Conservation (phyloP, 2,329 filamentous ascomycete genomes). For the Xylariaceae sp. region DNA sequence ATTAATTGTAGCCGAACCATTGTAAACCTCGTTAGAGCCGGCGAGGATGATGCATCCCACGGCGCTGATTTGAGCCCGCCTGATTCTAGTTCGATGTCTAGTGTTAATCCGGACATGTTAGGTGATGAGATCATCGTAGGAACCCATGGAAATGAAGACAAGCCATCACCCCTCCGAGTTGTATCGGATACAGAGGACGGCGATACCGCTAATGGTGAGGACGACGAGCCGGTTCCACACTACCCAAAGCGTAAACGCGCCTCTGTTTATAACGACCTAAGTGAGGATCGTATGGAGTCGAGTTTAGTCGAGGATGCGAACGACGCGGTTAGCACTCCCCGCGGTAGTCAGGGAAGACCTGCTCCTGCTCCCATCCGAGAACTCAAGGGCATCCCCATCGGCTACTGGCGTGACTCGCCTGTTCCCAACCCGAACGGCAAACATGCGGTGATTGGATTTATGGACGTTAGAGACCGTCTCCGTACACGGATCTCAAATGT, state of each 20-base stretch:
- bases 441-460: constrained; percentile 59
- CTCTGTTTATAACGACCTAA: constrained; percentile 47
- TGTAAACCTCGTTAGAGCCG: constrained; percentile 24
- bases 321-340: constrained; percentile 19
- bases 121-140: constrained; percentile 54
- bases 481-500: constrained; percentile 54
- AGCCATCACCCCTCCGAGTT: constrained; percentile 35
- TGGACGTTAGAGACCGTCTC: constrained; percentile 57
- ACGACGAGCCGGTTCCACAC: constrained; percentile 36
- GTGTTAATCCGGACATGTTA: constrained; percentile 38
- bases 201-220: constrained; percentile 42
- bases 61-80: constrained; percentile 45
- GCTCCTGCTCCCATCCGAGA: not conserved
- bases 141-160: constrained; percentile 39
- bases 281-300: constrained; percentile 45
- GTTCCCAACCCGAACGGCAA: constrained; percentile 47
- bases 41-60: constrained; percentile 37
- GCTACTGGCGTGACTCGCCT: constrained; percentile 57
- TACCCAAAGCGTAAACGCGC: constrained; percentile 55
- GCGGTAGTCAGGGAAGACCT: constrained; percentile 8
- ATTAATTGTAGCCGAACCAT: constrained; percentile 18
- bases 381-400: constrained; percentile 49
- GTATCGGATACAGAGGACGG: constrained; percentile 42
- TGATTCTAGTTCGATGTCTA: constrained; percentile 40
- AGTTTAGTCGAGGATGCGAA: constrained; percentile 33